phyloP scores from a whole-genome alignment of 148 eudicot genomes.

The Rheum nobile region DNA sequence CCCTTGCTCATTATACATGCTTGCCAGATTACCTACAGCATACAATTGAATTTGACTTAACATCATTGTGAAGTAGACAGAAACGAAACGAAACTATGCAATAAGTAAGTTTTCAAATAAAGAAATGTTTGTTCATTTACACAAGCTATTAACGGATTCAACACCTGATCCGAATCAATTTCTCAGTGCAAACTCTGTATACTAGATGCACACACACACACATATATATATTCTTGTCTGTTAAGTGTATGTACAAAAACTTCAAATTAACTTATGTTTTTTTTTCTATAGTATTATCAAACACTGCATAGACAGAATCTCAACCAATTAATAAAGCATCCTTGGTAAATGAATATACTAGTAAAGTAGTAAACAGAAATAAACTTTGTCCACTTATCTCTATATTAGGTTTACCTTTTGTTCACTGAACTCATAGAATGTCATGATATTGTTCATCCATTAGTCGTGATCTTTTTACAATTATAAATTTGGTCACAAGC shows the following conservation, averaged over 20 bases:
- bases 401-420: background rate
- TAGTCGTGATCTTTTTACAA: background rate
- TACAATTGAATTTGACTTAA: background rate
- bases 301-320: background rate
- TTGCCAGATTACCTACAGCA: slow-evolving; percentile 69
- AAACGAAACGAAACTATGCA: background rate
- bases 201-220: background rate
- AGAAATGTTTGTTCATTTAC: background rate
- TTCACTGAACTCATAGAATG: background rate
- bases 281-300: background rate
- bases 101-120: background rate
- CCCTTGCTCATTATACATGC: slow-evolving; percentile 80
- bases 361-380: background rate
- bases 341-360: background rate
- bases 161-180: background rate
- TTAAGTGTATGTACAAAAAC: too few species aligned
- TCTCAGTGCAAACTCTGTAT: background rate
- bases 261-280: too few species aligned
- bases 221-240: background rate
- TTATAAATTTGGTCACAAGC: background rate
- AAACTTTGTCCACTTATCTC: background rate
- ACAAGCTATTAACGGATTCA: background rate
- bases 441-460: background rate
- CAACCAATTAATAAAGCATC: background rate
- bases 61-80: background rate